Conservation (phyloP, 257 asterid species). For the Hygrophila difformis region DNA sequence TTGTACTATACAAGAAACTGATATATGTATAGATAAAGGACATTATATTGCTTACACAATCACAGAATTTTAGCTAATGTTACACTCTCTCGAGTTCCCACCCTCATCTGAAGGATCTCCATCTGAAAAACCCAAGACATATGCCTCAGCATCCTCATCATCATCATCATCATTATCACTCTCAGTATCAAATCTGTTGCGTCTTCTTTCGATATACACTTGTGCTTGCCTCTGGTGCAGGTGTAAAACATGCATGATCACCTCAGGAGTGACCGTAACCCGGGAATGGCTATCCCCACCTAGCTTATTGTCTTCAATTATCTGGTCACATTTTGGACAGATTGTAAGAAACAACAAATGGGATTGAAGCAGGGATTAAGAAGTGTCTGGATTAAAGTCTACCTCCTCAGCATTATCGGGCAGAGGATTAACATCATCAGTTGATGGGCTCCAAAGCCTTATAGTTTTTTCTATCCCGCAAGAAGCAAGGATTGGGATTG, state of each 20-base stretch:
- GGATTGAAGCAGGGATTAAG: neutral
- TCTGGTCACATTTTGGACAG: slow-evolving; percentile 22
- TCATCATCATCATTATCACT: slow-evolving; percentile 35
- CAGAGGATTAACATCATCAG: slow-evolving; percentile 41
- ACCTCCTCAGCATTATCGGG: slow-evolving; percentile 60
- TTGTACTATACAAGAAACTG: neutral
- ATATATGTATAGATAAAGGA: neutral
- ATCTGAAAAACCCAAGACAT: neutral
- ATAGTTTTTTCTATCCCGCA: slow-evolving; percentile 62
- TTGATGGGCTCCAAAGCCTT: slow-evolving; percentile 67
- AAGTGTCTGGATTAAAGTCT: slow-evolving; percentile 1
- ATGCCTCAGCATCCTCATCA: neutral
- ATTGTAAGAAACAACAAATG: neutral
- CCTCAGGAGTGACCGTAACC: slow-evolving; percentile 60
- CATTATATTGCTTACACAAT: neutral
- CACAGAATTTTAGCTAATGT: neutral
- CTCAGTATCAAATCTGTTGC: slow-evolving; percentile 26
- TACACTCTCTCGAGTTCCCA: slow-evolving; percentile 2
- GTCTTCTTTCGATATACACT: slow-evolving; percentile 41
- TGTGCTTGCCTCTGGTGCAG: slow-evolving; percentile 69
- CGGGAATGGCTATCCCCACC: slow-evolving; percentile 53
- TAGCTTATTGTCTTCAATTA: slow-evolving; percentile 52
- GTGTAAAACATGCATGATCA: slow-evolving; percentile 67
- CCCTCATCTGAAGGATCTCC: neutral
- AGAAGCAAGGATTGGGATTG: slow-evolving; percentile 58